Evolutionary conservation across 331 rosid genomes (phyloP).

Genomic region (Quercus phellos): DNA sequence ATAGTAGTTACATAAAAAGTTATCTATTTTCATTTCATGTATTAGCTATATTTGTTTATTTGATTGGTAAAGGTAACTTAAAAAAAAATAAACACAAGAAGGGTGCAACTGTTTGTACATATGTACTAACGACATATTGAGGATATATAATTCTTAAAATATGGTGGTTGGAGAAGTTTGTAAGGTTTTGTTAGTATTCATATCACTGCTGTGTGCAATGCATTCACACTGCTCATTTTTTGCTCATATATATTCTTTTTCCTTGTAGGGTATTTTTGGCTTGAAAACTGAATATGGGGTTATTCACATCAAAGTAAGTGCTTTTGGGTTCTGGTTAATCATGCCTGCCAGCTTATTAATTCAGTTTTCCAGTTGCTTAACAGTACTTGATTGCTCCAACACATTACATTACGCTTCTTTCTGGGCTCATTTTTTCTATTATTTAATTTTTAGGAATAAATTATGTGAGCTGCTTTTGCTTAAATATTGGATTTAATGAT

Average conservation of each 20-base stretch:
- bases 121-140: no score
- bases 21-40: neutral
- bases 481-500: neutral
- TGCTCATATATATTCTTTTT: slow-evolving; percentile 2
- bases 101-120: no score
- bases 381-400: neutral
- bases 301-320: slow-evolving; percentile 53
- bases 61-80: no score
- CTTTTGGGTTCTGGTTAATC: slow-evolving; percentile 15
- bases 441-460: neutral
- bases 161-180: neutral
- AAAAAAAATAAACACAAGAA: no score
- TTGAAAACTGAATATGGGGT: slow-evolving; percentile 64
- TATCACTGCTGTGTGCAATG: neutral
- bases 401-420: neutral
- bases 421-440: neutral
- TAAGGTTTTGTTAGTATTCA: neutral
- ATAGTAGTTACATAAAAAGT: neutral
- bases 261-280: slow-evolving; percentile 58
- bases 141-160: no score
- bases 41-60: neutral
- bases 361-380: neutral
- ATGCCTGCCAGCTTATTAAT: neutral
- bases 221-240: slow-evolving; percentile 7
- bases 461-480: neutral